These are phyloP conservation scores for Backusella psychrophila DNA, from an alignment of 192 early-diverging fungal species.

Conservation along the genomic window DNA sequence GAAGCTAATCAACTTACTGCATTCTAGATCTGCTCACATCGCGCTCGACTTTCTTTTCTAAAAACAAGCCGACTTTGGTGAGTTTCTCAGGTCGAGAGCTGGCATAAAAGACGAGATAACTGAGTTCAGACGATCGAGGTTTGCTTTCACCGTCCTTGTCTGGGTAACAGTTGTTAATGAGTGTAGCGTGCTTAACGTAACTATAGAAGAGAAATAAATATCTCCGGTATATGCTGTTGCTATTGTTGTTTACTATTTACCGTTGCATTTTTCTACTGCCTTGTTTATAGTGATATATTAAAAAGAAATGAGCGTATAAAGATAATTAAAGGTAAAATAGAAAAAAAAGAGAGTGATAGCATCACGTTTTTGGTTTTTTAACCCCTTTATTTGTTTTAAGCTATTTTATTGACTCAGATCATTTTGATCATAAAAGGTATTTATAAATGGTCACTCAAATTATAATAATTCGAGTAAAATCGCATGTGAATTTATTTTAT, in stretches of 20 bases:
- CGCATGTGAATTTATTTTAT: background rate
- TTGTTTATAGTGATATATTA: background rate
- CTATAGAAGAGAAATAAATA: slow-evolving; percentile 26
- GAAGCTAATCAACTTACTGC: slow-evolving; percentile 48
- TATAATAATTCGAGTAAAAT: background rate
- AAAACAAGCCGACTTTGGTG: slow-evolving; percentile 81
- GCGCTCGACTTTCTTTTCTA: slow-evolving; percentile 67
- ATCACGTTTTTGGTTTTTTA: background rate
- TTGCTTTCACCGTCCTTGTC: slow-evolving; percentile 61
- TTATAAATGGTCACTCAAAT: background rate
- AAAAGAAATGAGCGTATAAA: background rate
- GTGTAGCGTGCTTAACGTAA: slow-evolving; percentile 74
- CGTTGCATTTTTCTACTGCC: background rate
- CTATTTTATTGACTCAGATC: slow-evolving; percentile 4
- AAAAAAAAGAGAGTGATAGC: background rate
- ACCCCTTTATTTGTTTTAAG: background rate
- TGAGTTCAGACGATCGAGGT: slow-evolving; percentile 79
- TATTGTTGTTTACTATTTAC: background rate
- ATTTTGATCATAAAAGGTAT: background rate
- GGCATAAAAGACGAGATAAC: slow-evolving; percentile 86
- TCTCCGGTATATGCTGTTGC: background rate
- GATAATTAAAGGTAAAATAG: background rate
- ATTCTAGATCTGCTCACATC: slow-evolving; percentile 62
- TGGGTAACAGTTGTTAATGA: slow-evolving; percentile 77
- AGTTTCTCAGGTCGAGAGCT: slow-evolving; percentile 86